phyloP scores from a whole-genome alignment of 768 basidiomycete genomes.

The Antrodiella citrinella region DNA sequence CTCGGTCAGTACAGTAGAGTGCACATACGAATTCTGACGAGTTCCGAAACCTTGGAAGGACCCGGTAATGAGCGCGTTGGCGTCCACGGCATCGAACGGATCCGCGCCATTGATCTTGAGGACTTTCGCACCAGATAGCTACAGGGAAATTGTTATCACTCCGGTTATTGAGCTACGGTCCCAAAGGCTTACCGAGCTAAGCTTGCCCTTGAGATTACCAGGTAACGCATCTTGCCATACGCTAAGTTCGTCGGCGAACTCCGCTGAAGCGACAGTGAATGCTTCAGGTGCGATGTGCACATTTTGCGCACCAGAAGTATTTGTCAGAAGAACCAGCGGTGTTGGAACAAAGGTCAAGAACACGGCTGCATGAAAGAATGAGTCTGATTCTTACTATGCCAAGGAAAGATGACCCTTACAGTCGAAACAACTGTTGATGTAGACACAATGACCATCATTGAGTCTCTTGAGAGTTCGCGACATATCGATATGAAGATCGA shows the following conservation, averaged over 20 bases:
- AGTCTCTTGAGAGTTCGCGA: slow-evolving; percentile 45
- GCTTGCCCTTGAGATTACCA: slow-evolving; percentile 36
- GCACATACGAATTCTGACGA: slow-evolving; percentile 25
- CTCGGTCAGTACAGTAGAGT: no score
- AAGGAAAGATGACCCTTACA: no score
- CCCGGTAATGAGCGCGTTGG: slow-evolving; percentile 42
- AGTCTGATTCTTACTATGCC: no score
- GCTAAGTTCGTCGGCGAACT: slow-evolving; percentile 41
- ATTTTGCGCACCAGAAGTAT: slow-evolving; percentile 33
- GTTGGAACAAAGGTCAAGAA: slow-evolving; percentile 36
- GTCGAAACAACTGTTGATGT: slow-evolving; percentile 50
- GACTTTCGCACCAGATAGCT: slow-evolving; percentile 44
- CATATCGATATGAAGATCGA: slow-evolving; percentile 48
- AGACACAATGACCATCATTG: slow-evolving; percentile 52
- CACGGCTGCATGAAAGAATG: slow-evolving; percentile 12
- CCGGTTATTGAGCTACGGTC: not conserved
- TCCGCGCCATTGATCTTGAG: slow-evolving; percentile 42
- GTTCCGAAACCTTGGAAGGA: slow-evolving; percentile 42
- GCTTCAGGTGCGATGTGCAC: slow-evolving; percentile 48
- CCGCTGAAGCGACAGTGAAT: slow-evolving; percentile 39
- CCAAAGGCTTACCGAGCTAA: slow-evolving; percentile 29
- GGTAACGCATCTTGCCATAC: slow-evolving; percentile 49
- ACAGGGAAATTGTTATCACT: not conserved
- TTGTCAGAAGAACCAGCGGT: slow-evolving; percentile 41
- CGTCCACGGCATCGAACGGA: slow-evolving; percentile 43